phyloP scores from a whole-genome alignment of 352 stramenopile genomes.

The Globisporangium carolinianum region DNA sequence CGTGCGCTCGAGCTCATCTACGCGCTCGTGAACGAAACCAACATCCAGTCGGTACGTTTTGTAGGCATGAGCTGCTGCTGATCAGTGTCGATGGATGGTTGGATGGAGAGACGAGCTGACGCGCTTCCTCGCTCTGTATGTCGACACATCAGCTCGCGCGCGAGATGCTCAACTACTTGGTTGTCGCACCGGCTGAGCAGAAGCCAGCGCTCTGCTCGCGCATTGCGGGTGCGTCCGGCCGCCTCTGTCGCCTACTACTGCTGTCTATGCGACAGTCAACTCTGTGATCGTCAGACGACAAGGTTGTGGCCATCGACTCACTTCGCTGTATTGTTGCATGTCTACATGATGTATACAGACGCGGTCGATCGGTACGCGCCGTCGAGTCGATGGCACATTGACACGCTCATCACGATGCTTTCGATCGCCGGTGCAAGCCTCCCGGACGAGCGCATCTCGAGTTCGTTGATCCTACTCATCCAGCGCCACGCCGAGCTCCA shows the following conservation, averaged over 20 bases:
- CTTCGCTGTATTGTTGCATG: too few relatives aligned
- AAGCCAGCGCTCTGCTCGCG: constrained; percentile 93
- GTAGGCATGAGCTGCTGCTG: too few relatives aligned
- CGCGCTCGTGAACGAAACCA: constrained; percentile 95
- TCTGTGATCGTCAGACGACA: too few relatives aligned
- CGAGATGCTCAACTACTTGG: constrained; percentile 99
- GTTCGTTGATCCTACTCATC: constrained; percentile 94
- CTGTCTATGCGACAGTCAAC: too few relatives aligned
- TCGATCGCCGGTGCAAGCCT: constrained; percentile 94
- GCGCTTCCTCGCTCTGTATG: constrained; percentile 1
- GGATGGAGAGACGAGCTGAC: not conserved
- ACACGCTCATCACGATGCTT: constrained; percentile 98
- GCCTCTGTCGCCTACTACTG: too few relatives aligned
- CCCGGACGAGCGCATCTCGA: constrained; percentile 91
- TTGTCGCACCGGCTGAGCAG: constrained; percentile 94
- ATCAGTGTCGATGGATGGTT: not conserved
- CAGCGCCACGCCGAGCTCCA: constrained; percentile 87
- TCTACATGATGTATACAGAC: constrained; percentile 25
- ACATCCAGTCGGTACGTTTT: constrained; percentile 86
- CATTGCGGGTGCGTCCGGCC: constrained; percentile 72
- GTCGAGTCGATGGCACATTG: constrained; percentile 89
- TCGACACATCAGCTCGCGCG: constrained; percentile 69
- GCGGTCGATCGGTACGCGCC: constrained; percentile 79
- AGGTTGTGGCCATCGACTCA: too few relatives aligned
- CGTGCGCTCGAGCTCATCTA: constrained; percentile 99